phyloP scores from a whole-genome alignment of 2,329 filamentous ascomycete genomes.

The Ophiostoma novo-ulmi region DNA sequence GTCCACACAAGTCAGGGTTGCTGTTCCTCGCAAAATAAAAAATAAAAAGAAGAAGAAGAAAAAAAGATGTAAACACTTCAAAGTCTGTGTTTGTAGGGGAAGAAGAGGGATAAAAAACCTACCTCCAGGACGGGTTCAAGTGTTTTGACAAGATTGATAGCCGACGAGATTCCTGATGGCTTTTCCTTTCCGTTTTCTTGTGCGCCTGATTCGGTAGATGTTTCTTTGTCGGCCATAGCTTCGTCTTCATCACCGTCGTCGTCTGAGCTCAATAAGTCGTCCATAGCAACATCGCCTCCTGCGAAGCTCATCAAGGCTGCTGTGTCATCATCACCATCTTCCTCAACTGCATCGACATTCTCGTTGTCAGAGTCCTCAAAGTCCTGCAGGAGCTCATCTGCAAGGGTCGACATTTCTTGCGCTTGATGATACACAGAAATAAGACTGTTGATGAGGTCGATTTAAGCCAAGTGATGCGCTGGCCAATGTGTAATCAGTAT shows the following conservation, averaged over 20 bases:
- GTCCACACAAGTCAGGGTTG: conserved; percentile 60
- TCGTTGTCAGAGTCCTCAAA: conserved; percentile 84
- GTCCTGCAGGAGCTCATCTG: conserved; percentile 87
- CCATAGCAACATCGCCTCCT: conserved; percentile 51
- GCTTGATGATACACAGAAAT: neutral
- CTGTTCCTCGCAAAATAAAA: conserved; percentile 37
- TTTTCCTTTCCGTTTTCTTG: conserved; percentile 77
- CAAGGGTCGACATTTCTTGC: conserved; percentile 74
- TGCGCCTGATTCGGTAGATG: conserved; percentile 56
- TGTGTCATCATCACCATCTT: conserved; percentile 43
- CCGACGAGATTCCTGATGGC: conserved; percentile 69
- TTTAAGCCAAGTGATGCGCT: neutral
- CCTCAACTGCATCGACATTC: conserved; percentile 56
- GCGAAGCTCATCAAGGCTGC: conserved; percentile 36
- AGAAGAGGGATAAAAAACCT: conserved; percentile 40
- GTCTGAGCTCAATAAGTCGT: conserved; percentile 55
- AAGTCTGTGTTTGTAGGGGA: conserved; percentile 32
- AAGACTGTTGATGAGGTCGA: neutral
- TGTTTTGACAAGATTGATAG: conserved; percentile 74
- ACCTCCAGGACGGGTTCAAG: conserved; percentile 78
- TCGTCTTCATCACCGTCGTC: conserved; percentile 51
- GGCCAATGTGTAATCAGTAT: neutral
- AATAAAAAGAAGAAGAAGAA: no score
- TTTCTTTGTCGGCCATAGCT: conserved; percentile 47
- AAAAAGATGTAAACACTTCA: conserved; percentile 57